Conservation (phyloP, 768 basidiomycete species). For the Pilatotrama ljubarskyi region DNA sequence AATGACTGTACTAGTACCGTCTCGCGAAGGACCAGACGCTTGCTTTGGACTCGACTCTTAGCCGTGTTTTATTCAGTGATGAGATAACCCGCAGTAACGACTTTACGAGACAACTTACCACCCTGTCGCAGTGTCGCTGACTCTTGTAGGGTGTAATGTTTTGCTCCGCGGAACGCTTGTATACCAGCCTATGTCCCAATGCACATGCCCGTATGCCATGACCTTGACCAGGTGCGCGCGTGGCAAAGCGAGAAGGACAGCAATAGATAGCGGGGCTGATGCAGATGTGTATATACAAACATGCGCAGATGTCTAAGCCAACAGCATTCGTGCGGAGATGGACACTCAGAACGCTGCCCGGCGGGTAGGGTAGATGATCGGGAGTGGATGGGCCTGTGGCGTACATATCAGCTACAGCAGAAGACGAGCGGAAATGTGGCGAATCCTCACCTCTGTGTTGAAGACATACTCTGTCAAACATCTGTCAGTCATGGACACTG, state of each 20-base stretch:
- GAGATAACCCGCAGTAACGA: constrained; percentile 15
- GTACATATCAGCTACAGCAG: background rate
- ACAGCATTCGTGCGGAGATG: background rate
- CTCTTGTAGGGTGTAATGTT: background rate
- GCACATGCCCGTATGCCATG: background rate
- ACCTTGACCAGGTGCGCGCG: background rate
- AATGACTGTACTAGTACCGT: background rate
- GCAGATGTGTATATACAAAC: constrained; percentile 1
- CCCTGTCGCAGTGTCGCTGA: background rate
- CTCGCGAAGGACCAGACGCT: background rate
- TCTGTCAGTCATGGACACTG: constrained; percentile 12
- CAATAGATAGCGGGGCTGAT: constrained; percentile 10
- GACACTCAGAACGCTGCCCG: constrained; percentile 45
- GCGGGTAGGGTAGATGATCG: constrained; percentile 60
- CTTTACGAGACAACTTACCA: constrained; percentile 1
- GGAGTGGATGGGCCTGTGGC: constrained; percentile 64
- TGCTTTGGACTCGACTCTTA: background rate
- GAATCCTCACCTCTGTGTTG: constrained; percentile 76
- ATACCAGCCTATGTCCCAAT: background rate
- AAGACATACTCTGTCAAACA: constrained; percentile 72
- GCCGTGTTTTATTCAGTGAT: background rate
- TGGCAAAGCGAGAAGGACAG: background rate
- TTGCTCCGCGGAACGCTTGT: background rate
- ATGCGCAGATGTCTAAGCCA: background rate
- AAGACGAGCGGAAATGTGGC: no score